These are phyloP conservation scores for Aureoboletus auriporus DNA, from an alignment of 768 basidiomycete species.

Conservation along the genomic window DNA sequence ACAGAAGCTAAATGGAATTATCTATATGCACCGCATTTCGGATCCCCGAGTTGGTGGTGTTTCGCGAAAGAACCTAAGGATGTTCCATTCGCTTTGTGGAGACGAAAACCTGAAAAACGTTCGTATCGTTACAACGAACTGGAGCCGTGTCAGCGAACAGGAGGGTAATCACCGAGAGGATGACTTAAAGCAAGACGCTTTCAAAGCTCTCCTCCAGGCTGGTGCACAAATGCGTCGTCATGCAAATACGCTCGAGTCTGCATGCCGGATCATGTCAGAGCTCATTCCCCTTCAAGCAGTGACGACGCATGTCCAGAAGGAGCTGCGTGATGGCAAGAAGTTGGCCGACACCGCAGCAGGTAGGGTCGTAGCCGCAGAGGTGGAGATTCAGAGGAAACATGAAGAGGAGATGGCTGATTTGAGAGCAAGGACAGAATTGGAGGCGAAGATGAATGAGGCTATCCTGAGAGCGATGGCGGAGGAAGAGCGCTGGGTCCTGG, in stretches of 20 bases:
- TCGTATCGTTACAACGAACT: constrained; percentile 44
- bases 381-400: constrained; percentile 36
- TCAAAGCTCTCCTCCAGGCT: constrained; percentile 39
- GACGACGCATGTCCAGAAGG: constrained; percentile 42
- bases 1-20: constrained; percentile 35
- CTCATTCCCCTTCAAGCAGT: constrained; percentile 34
- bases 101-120: constrained; percentile 38
- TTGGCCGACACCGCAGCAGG: constrained; percentile 42
- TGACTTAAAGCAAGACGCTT: constrained; percentile 34
- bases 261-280: constrained; percentile 35
- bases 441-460: constrained; percentile 20
- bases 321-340: constrained; percentile 39
- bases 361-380: constrained; percentile 41
- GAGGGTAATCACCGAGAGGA: constrained; percentile 22
- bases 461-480: background rate
- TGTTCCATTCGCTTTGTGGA: constrained; percentile 45
- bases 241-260: constrained; percentile 35
- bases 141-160: constrained; percentile 32
- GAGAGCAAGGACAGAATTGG: constrained; percentile 37
- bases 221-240: constrained; percentile 39
- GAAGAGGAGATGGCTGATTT: constrained; percentile 37
- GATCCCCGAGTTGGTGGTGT: constrained; percentile 40
- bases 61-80: constrained; percentile 36
- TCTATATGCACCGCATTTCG: constrained; percentile 43
- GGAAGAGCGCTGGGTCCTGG: background rate